A percentile compares a stretch with the other conserved stretches of the same genome.
Evolutionary conservation across 768 basidiomycete species (phyloP).

Genomic region (Tricholoma matsutake): DNA sequence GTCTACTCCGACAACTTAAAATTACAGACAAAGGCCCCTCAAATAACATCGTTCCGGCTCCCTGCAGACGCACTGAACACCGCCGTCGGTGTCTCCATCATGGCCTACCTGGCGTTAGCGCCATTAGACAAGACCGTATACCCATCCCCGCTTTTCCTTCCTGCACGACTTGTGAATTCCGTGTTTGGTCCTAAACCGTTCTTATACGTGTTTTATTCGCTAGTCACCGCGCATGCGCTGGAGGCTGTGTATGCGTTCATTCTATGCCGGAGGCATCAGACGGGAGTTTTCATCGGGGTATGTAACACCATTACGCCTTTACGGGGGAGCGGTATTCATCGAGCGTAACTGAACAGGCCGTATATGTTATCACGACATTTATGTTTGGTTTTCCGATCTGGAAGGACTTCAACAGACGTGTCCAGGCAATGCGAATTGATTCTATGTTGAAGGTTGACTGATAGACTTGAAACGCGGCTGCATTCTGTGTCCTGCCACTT

Average conservation of each 20-base stretch:
- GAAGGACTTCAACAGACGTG: constrained; percentile 49
- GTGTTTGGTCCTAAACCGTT: constrained; percentile 29
- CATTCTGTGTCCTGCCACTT: neutral
- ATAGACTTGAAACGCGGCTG: neutral
- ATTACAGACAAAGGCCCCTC: constrained; percentile 57
- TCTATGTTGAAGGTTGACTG: constrained; percentile 77
- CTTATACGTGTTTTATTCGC: constrained; percentile 30
- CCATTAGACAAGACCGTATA: constrained; percentile 13
- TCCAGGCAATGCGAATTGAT: constrained; percentile 69
- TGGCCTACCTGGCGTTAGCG: constrained; percentile 31
- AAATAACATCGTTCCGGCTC: constrained; percentile 53
- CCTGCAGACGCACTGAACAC: constrained; percentile 30
- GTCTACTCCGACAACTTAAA: neutral
- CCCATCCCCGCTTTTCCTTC: constrained; percentile 26
- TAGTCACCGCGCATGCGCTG: constrained; percentile 36
- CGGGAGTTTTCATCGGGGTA: constrained; percentile 41
- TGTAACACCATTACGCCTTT: constrained; percentile 10
- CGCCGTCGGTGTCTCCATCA: constrained; percentile 22
- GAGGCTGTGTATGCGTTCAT: constrained; percentile 47
- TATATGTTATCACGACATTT: constrained; percentile 52
- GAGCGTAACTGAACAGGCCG: constrained; percentile 32
- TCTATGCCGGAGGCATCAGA: constrained; percentile 48
- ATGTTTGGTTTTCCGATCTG: constrained; percentile 55
- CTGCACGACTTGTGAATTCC: constrained; percentile 31
- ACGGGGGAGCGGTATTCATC: neutral